phyloP scores from a whole-genome alignment of 176 grass and related monocot genomes.

The Aegilops bicornis region DNA sequence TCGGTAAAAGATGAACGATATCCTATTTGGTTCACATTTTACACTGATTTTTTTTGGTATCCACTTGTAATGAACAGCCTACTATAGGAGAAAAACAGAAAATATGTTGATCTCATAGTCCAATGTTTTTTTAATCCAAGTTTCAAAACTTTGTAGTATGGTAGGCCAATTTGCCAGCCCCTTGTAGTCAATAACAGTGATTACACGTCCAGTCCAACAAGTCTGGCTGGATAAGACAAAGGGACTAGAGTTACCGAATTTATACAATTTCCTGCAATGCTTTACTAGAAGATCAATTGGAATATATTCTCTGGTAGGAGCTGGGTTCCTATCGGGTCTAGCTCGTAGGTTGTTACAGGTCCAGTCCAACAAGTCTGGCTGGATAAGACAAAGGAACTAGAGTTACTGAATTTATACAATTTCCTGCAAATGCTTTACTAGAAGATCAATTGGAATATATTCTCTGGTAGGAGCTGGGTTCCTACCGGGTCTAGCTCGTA shows the following conservation, averaged over 20 bases:
- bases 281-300: slow-evolving; percentile 10
- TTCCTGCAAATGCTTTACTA: slow-evolving; percentile 4
- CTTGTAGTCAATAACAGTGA: neutral
- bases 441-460: neutral
- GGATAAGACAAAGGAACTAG: neutral
- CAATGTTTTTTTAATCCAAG: neutral
- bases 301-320: neutral
- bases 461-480: neutral
- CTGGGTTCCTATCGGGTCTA: too few species aligned
- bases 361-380: neutral
- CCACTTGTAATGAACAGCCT: neutral
- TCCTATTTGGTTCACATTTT: neutral
- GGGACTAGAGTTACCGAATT: neutral
- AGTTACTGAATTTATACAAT: neutral
- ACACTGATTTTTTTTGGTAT: neutral
- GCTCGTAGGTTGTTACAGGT: neutral
- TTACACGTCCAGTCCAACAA: neutral
- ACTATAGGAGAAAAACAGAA: neutral
- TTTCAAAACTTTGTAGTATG: neutral
- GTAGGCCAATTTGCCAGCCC: neutral
- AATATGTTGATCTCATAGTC: neutral
- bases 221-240: neutral
- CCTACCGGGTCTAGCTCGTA: too few species aligned
- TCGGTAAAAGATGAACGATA: neutral
- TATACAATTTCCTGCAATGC: neutral